Percentiles rank a stretch among this genome's conserved stretches.
Conservation (phyloP, 495 filamentous ascomycete species). For the Lasiosphaeria hispida region DNA sequence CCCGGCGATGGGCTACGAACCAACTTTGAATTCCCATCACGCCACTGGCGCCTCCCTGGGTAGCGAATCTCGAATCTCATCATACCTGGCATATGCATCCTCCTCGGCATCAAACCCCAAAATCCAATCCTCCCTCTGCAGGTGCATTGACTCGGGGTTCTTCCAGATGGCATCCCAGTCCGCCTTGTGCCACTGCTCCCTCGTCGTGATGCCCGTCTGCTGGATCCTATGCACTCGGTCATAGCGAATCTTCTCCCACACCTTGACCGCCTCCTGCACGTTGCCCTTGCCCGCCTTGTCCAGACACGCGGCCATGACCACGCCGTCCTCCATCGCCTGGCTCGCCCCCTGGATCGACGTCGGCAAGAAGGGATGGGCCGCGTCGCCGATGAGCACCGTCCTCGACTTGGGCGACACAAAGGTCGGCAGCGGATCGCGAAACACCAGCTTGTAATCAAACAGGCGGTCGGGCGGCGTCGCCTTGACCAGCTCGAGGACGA, state of each 20-base stretch:
- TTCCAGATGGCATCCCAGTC: conserved; percentile 56
- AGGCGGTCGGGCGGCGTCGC: conserved; percentile 56
- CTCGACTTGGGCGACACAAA: conserved; percentile 61
- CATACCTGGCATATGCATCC: conserved; percentile 45
- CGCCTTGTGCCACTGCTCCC: conserved; percentile 61
- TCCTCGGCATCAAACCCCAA: conserved; percentile 60
- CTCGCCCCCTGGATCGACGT: conserved; percentile 70
- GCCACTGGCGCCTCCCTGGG: too few relatives aligned
- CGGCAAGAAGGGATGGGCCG: conserved; percentile 72
- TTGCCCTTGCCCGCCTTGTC: conserved; percentile 37
- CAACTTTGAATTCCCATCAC: too few relatives aligned
- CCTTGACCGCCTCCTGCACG: conserved; percentile 43
- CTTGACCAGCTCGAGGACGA: conserved; percentile 57
- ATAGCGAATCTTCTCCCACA: conserved; percentile 52
- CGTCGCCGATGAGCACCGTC: conserved; percentile 65
- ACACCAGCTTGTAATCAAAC: conserved; percentile 72
- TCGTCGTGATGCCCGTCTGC: conserved; percentile 56
- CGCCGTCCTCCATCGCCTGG: conserved; percentile 70
- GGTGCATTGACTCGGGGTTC: conserved; percentile 56
- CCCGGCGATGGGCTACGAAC: too few relatives aligned
- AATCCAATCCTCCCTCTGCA: conserved; percentile 58
- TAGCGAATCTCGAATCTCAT: not conserved
- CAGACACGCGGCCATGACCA: conserved; percentile 62
- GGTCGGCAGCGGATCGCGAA: conserved; percentile 63
- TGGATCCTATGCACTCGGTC: conserved; percentile 55